Conservation (phyloP, 2,329 filamentous ascomycete genomes). For the Diplodia scrobiculata region DNA sequence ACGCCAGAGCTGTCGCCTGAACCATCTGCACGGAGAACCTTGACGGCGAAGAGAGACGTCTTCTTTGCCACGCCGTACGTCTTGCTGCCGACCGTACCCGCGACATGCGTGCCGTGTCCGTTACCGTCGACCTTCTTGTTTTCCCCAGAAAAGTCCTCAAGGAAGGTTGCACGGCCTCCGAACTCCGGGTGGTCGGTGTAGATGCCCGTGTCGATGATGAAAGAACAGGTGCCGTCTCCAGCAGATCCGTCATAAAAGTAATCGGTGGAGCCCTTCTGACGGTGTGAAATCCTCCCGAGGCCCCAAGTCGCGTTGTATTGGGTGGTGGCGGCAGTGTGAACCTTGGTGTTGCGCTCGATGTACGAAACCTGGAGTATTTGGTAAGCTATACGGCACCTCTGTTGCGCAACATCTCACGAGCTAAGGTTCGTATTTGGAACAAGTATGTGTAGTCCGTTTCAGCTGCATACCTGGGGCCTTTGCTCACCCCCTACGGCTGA, state of each 20-base stretch:
- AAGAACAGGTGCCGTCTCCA: slow-evolving; percentile 51
- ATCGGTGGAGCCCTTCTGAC: slow-evolving; percentile 90
- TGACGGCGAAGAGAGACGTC: slow-evolving; percentile 55
- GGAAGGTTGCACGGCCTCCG: slow-evolving; percentile 43
- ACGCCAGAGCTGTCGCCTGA: slow-evolving; percentile 59
- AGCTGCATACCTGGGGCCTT: background rate
- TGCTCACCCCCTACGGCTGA: background rate
- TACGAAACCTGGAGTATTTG: slow-evolving; percentile 75
- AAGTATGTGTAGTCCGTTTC: background rate
- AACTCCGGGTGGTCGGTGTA: slow-evolving; percentile 51
- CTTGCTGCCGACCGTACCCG: slow-evolving; percentile 50
- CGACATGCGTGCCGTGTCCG: slow-evolving; percentile 54
- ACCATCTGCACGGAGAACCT: slow-evolving; percentile 53
- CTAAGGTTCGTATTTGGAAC: background rate
- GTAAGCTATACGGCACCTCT: background rate
- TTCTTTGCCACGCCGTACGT: slow-evolving; percentile 51
- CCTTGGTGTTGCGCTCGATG: slow-evolving; percentile 90
- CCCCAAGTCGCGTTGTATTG: slow-evolving; percentile 97
- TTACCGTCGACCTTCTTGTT: slow-evolving; percentile 41
- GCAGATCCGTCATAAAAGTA: slow-evolving; percentile 99
- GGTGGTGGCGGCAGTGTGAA: slow-evolving; percentile 66
- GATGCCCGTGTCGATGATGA: slow-evolving; percentile 54
- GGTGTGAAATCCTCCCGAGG: slow-evolving; percentile 95
- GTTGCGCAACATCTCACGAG: background rate
- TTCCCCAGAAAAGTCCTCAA: slow-evolving; percentile 44